Conservation (phyloP, 148 eudicot genomes). For the Arctostaphylos glauca region DNA sequence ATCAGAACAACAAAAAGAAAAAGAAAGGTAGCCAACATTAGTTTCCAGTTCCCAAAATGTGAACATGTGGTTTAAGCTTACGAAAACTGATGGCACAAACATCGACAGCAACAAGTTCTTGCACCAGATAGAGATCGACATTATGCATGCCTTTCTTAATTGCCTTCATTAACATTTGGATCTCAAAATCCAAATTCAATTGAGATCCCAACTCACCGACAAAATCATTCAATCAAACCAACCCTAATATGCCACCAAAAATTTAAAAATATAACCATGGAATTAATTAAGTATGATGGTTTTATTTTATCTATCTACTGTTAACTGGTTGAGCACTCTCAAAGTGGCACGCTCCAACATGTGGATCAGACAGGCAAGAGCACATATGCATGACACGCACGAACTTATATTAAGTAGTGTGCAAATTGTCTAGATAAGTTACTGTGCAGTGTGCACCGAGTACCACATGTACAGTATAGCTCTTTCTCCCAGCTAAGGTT, state of each 20-base stretch:
- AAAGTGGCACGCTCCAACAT: not conserved
- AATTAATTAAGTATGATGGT: not conserved
- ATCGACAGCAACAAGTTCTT: not conserved
- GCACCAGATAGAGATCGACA: not conserved
- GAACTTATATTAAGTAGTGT: not conserved
- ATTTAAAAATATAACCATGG: not conserved
- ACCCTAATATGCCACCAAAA: not conserved
- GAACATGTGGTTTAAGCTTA: not conserved
- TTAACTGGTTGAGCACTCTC: not conserved
- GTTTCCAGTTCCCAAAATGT: not conserved
- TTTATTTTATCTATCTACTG: not conserved
- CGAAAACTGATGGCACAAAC: not conserved
- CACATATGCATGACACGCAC: not conserved
- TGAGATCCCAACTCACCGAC: not conserved
- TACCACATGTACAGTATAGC: not conserved
- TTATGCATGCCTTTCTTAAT: not conserved
- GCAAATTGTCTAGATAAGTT: not conserved
- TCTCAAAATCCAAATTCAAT: not conserved
- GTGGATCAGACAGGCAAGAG: not conserved
- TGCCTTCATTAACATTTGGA: not conserved
- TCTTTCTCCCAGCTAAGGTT: not conserved
- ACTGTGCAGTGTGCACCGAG: not conserved
- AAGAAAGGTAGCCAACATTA: not conserved
- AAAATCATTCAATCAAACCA: not conserved
- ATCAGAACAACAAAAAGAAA: slow-evolving; percentile 28